These are phyloP conservation scores for Epipyxis sp. DNA, from an alignment of 108 stramenopile species.

Conservation along the genomic window DNA sequence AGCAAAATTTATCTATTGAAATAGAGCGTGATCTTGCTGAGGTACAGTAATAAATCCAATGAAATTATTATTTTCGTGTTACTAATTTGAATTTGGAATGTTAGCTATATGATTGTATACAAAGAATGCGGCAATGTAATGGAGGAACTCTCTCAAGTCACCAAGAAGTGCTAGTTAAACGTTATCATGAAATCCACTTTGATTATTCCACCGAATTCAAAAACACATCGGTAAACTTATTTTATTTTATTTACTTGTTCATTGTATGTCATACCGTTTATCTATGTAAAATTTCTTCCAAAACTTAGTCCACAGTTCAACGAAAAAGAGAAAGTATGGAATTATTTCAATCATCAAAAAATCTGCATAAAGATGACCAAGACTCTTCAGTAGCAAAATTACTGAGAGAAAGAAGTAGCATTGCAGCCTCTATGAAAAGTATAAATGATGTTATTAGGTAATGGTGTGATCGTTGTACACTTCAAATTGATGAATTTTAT, in stretches of 20 bases:
- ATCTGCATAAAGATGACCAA: background rate
- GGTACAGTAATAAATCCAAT: background rate
- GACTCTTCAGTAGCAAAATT: slow-evolving; percentile 27
- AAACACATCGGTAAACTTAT: slow-evolving; percentile 12
- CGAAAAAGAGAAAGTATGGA: slow-evolving; percentile 33
- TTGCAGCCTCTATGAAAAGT: slow-evolving; percentile 25
- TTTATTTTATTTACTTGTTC: background rate
- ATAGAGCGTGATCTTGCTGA: slow-evolving; percentile 26
- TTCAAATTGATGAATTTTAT: background rate
- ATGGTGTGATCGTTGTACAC: background rate
- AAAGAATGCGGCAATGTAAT: slow-evolving; percentile 17
- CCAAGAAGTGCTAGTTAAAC: slow-evolving; percentile 20
- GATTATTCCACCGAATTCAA: slow-evolving; percentile 23
- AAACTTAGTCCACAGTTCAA: slow-evolving; percentile 8
- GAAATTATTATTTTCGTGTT: background rate
- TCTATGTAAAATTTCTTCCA: background rate
- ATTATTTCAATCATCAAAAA: background rate
- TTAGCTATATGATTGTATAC: slow-evolving; percentile 23
- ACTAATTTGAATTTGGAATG: background rate
- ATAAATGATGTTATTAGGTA: slow-evolving; percentile 27
- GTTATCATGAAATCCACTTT: slow-evolving; percentile 32
- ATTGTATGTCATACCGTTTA: background rate
- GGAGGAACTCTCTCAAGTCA: slow-evolving; percentile 4
- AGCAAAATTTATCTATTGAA: slow-evolving; percentile 9
- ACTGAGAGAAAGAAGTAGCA: slow-evolving; percentile 22